These are phyloP conservation scores for Talaromyces sp. DNA, from an alignment of 2,329 filamentous ascomycete species.

Conservation along the genomic window DNA sequence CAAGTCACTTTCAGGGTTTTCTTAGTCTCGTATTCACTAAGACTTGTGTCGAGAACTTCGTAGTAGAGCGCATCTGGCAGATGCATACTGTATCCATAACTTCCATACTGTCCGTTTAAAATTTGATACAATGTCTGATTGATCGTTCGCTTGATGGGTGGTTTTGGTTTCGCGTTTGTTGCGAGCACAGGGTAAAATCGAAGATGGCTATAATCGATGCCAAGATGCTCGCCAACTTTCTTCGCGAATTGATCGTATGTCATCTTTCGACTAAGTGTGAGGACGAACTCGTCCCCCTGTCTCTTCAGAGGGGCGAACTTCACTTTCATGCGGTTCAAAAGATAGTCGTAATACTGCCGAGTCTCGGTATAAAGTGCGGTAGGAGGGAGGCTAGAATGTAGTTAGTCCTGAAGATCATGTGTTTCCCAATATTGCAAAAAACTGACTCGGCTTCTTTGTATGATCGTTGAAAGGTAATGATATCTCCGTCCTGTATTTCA, in stretches of 20 bases:
- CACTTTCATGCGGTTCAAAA: slow-evolving; percentile 77
- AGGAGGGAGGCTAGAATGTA: slow-evolving; percentile 28
- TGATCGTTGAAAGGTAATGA: slow-evolving; percentile 84
- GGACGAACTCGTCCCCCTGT: slow-evolving; percentile 64
- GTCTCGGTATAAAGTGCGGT: slow-evolving; percentile 61
- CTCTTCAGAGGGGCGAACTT: slow-evolving; percentile 66
- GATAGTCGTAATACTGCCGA: slow-evolving; percentile 86
- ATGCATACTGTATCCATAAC: slow-evolving; percentile 65
- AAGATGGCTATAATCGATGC: slow-evolving; percentile 77
- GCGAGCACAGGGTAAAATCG: slow-evolving; percentile 85
- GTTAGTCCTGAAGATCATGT: slow-evolving; percentile 6
- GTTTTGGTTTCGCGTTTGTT: slow-evolving; percentile 71
- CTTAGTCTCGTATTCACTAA: slow-evolving; percentile 90
- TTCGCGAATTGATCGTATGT: slow-evolving; percentile 82
- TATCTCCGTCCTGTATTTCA: slow-evolving; percentile 95
- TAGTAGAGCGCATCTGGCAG: slow-evolving; percentile 79
- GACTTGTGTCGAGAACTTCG: slow-evolving; percentile 88
- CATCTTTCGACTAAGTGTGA: slow-evolving; percentile 83
- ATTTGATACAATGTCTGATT: slow-evolving; percentile 73
- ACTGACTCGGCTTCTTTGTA: slow-evolving; percentile 41
- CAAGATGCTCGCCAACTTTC: slow-evolving; percentile 74
- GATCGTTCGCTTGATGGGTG: slow-evolving; percentile 69
- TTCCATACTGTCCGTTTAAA: slow-evolving; percentile 69
- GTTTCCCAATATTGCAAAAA: slow-evolving; percentile 20
- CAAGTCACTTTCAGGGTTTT: slow-evolving; percentile 79